These are phyloP conservation scores for Candida ponderosae DNA, from an alignment of 805 yeast species.

Conservation along the genomic window DNA sequence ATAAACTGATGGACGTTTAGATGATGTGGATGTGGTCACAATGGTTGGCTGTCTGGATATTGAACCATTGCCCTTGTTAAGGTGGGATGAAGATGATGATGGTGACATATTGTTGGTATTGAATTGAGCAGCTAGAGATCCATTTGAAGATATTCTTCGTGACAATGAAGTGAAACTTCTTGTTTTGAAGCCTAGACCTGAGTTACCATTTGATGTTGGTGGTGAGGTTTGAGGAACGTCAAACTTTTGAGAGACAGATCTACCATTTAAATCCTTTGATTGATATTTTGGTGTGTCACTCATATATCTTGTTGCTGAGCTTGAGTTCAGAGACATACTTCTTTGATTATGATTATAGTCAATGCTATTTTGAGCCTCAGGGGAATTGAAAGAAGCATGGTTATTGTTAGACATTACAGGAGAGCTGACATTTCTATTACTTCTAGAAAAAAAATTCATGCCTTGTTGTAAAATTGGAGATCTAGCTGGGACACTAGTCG, in stretches of 20 bases:
- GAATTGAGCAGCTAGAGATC: conserved; percentile 16
- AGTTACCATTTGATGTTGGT: conserved; percentile 1
- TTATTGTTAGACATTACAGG: conserved; percentile 9
- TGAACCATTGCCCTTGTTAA: background rate
- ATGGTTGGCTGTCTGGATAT: conserved; percentile 28
- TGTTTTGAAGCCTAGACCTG: conserved; percentile 31
- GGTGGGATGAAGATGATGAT: conserved; percentile 1
- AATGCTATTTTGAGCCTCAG: background rate
- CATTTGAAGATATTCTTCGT: conserved; percentile 16
- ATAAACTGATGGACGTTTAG: conserved; percentile 61
- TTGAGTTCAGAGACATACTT: conserved; percentile 26
- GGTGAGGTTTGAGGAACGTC: conserved; percentile 22
- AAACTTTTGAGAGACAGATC: conserved; percentile 38
- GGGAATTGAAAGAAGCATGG: conserved; percentile 1
- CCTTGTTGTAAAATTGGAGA: conserved; percentile 33
- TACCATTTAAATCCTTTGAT: conserved; percentile 32
- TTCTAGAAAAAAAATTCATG: conserved; percentile 24
- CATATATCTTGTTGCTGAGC: conserved; percentile 24
- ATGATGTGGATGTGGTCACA: conserved; percentile 32
- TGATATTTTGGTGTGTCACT: conserved; percentile 21
- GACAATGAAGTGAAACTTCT: conserved; percentile 36
- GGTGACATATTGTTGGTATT: conserved; percentile 11
- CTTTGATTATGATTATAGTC: conserved; percentile 13
- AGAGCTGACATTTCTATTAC: conserved; percentile 15
- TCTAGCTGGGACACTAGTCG: conserved; percentile 5